Percentiles rank a stretch among this genome's conserved stretches.
Conservation (phyloP, 257 asterid genomes). For the Penstemon eatonii region DNA sequence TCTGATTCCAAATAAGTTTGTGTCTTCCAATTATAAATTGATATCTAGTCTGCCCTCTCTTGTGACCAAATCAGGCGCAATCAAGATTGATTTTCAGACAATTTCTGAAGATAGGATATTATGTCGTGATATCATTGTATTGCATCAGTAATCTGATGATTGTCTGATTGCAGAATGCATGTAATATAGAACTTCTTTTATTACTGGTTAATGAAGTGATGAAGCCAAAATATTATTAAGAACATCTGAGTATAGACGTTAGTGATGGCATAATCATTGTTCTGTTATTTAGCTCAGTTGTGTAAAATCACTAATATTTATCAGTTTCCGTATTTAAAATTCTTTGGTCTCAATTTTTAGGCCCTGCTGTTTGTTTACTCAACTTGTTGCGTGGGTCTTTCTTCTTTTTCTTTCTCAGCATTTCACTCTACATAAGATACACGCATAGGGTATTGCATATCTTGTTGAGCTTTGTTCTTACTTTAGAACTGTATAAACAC, state of each 20-base stretch:
- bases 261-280: not conserved
- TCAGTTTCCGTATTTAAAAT: too few relatives aligned
- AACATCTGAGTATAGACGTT: not conserved
- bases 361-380: not conserved
- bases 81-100: not conserved
- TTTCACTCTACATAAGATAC: not conserved
- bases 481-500: not conserved
- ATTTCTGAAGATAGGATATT: not conserved
- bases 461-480: slow-evolving; percentile 5
- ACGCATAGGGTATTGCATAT: not conserved
- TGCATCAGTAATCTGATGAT: slow-evolving; percentile 5
- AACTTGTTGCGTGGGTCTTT: not conserved
- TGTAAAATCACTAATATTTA: too few relatives aligned
- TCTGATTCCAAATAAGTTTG: slow-evolving; percentile 4
- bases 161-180: not conserved
- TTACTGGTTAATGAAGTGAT: not conserved
- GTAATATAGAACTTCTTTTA: too few relatives aligned
- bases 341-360: not conserved
- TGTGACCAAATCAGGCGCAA: not conserved
- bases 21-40: not conserved
- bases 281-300: too few relatives aligned
- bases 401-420: not conserved
- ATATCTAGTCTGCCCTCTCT: not conserved
- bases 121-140: not conserved
- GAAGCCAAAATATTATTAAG: not conserved